A percentile compares a stretch with the other conserved stretches of the same genome.
Conservation (phyloP, 2,329 filamentous ascomycete species). For the Colletotrichum tanaceti region DNA sequence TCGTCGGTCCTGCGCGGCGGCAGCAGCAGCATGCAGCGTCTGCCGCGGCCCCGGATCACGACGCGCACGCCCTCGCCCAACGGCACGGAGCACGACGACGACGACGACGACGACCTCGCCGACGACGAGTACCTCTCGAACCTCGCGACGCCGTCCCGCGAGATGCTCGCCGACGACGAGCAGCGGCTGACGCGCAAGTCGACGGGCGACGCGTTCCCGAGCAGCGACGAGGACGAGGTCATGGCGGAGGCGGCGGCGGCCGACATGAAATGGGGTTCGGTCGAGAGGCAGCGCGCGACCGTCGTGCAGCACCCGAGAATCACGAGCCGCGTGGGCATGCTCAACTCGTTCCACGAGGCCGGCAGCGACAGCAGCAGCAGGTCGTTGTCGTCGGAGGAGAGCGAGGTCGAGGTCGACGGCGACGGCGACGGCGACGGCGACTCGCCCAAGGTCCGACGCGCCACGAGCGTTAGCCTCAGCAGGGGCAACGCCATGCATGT, state of each 20-base stretch:
- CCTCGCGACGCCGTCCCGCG: conserved; percentile 38
- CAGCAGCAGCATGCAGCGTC: conserved; percentile 53
- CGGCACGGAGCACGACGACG: conserved; percentile 72
- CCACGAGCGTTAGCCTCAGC: conserved; percentile 76
- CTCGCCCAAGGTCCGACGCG: conserved; percentile 65
- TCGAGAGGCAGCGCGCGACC: conserved; percentile 56
- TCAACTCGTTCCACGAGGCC: conserved; percentile 56
- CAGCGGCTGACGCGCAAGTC: conserved; percentile 51
- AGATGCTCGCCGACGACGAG: conserved; percentile 42
- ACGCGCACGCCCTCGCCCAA: conserved; percentile 50
- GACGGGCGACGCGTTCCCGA: conserved; percentile 64
- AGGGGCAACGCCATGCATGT: conserved; percentile 76
- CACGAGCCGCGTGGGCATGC: conserved; percentile 64
- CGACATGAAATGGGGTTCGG: conserved; percentile 64
- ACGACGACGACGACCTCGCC: conserved; percentile 78
- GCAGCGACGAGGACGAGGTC: conserved; percentile 68
- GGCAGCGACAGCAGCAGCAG: conserved; percentile 41
- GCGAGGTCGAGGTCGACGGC: conserved; percentile 46
- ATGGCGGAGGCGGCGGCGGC: conserved; percentile 56
- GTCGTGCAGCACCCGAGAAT: conserved; percentile 50
- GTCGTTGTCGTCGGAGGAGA: conserved; percentile 42
- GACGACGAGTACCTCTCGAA: conserved; percentile 80
- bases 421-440: conserved; percentile 51
- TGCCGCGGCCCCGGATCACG: conserved; percentile 44
- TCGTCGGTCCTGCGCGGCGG: conserved; percentile 58